These are phyloP conservation scores for Diaporthe ampelina DNA, from an alignment of 2,329 filamentous ascomycete genomes.

Conservation along the genomic window DNA sequence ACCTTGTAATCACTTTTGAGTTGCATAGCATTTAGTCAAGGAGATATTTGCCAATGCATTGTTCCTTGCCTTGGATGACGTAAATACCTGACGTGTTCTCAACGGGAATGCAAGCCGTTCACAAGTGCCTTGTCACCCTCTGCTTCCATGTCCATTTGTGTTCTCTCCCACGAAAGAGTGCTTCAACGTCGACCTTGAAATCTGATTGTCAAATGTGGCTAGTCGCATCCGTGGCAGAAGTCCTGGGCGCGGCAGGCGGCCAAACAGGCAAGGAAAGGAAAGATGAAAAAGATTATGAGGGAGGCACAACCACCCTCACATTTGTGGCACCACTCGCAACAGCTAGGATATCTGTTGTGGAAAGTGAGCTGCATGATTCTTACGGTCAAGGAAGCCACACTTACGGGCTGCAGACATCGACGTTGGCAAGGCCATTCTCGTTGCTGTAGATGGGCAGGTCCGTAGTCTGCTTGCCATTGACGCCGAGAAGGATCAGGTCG, in stretches of 20 bases:
- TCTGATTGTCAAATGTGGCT: background rate
- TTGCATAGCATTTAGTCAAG: background rate
- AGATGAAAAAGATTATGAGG: slow-evolving; percentile 4
- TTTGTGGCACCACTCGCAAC: slow-evolving; percentile 24
- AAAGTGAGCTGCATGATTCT: background rate
- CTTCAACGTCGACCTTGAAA: background rate
- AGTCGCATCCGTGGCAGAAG: slow-evolving; percentile 31
- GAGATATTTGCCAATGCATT: background rate
- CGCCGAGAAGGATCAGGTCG: background rate
- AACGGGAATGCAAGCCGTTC: background rate
- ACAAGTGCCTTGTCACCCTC: background rate
- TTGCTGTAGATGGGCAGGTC: background rate
- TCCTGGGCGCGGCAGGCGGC: slow-evolving; percentile 1
- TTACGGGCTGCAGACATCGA: slow-evolving; percentile 19
- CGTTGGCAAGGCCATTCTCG: background rate
- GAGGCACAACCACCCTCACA: slow-evolving; percentile 12
- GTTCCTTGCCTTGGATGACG: background rate
- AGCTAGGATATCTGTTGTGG: slow-evolving; percentile 12
- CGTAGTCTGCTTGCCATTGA: background rate
- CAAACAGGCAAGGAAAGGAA: slow-evolving; percentile 15
- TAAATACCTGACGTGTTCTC: background rate
- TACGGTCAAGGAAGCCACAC: background rate
- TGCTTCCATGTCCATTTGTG: background rate
- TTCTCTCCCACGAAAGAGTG: background rate
- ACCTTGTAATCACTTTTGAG: too few species aligned